phyloP scores from a whole-genome alignment of 2,329 filamentous ascomycete species.

The Camillea tinctor region DNA sequence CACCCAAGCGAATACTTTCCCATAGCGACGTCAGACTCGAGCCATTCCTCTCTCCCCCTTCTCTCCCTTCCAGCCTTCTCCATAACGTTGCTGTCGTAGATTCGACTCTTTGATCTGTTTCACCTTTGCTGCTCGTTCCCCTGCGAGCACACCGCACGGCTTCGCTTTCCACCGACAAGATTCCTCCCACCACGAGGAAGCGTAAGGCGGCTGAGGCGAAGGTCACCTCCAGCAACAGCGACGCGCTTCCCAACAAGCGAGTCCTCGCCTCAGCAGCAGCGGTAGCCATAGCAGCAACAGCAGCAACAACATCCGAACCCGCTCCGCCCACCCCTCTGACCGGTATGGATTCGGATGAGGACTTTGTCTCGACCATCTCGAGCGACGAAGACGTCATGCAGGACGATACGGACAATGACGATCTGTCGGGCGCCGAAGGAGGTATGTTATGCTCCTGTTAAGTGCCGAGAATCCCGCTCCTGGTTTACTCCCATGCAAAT shows the following conservation, averaged over 20 bases:
- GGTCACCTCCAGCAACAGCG: conserved; percentile 46
- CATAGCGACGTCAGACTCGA: neutral
- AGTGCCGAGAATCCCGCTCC: neutral
- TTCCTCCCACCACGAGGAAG: conserved; percentile 60
- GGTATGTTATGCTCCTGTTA: conserved; percentile 36
- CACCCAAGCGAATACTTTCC: no score
- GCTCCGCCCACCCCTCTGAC: conserved; percentile 61
- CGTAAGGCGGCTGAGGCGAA: conserved; percentile 66
- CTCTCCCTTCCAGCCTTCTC: neutral
- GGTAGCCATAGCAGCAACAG: conserved; percentile 34
- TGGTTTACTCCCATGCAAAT: neutral
- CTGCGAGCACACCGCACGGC: conserved; percentile 22
- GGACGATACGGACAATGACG: conserved; percentile 74
- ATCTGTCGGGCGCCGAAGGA: conserved; percentile 53
- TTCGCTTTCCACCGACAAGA: conserved; percentile 41
- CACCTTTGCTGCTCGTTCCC: conserved; percentile 18
- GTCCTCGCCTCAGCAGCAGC: conserved; percentile 48
- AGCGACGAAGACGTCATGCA: conserved; percentile 74
- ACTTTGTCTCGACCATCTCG: conserved; percentile 82
- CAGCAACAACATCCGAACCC: conserved; percentile 32
- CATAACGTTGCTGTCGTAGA: conserved; percentile 3
- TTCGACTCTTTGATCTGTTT: neutral
- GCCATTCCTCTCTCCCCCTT: no score
- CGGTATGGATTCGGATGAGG: conserved; percentile 93
- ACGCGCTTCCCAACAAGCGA: conserved; percentile 51